Percentiles rank a stretch among this genome's conserved stretches.
These are phyloP conservation scores for Sporisorium graminicola DNA, from an alignment of 1,284 basidiomycete species.

Conservation along the genomic window DNA sequence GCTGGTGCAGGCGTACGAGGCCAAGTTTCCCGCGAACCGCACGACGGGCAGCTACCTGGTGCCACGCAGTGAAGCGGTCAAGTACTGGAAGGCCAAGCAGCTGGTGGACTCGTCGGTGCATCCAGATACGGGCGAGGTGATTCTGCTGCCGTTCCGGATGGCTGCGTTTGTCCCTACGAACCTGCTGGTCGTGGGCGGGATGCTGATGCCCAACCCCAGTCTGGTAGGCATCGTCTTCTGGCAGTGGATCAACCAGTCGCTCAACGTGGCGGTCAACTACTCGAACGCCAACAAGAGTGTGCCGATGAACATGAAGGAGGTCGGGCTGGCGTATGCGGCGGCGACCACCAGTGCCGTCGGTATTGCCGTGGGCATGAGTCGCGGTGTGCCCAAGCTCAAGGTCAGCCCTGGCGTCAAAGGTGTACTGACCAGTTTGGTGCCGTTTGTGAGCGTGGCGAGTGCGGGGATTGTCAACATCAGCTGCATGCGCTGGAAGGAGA, in stretches of 20 bases:
- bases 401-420: slow-evolving; percentile 45
- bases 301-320: slow-evolving; percentile 71
- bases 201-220: slow-evolving; percentile 63
- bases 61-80: slow-evolving; percentile 32
- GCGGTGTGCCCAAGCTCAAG: slow-evolving; percentile 71
- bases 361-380: slow-evolving; percentile 73
- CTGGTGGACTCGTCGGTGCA: slow-evolving; percentile 71
- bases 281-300: slow-evolving; percentile 73
- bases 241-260: slow-evolving; percentile 74
- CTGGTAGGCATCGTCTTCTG: slow-evolving; percentile 72
- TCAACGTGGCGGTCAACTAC: slow-evolving; percentile 70
- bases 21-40: slow-evolving; percentile 35
- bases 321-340: slow-evolving; percentile 72
- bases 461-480: slow-evolving; percentile 66
- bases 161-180: slow-evolving; percentile 74
- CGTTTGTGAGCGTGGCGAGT: slow-evolving; percentile 73
- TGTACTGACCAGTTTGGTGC: slow-evolving; percentile 71
- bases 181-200: slow-evolving; percentile 72
- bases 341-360: slow-evolving; percentile 73
- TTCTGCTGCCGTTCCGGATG: slow-evolving; percentile 73
- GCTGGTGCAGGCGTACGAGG: slow-evolving; percentile 40
- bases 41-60: slow-evolving; percentile 39
- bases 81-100: slow-evolving; percentile 57
- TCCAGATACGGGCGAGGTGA: slow-evolving; percentile 70
- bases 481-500: slow-evolving; percentile 75